Percentiles rank a stretch among this genome's conserved stretches.
Conservation (phyloP, 306 rosid genomes). For the Ziziphus jujuba region DNA sequence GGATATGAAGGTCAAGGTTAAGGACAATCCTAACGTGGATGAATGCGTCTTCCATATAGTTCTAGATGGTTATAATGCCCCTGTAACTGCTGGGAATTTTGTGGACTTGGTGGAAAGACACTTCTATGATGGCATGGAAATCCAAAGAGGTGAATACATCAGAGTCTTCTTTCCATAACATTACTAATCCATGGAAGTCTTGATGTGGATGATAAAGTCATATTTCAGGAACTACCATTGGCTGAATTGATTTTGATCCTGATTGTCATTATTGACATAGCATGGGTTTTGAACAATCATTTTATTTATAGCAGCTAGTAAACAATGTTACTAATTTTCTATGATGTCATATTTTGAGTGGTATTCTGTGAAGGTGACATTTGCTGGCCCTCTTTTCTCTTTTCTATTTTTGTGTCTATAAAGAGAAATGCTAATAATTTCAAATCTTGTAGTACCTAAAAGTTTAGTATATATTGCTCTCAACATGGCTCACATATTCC, state of each 20-base stretch:
- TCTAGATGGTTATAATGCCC: slow-evolving; percentile 93
- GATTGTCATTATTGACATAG: too few species aligned
- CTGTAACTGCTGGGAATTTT: slow-evolving; percentile 92
- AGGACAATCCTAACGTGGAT: slow-evolving; percentile 82
- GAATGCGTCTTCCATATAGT: slow-evolving; percentile 87
- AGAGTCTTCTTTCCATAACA: background rate
- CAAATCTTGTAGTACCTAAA: background rate
- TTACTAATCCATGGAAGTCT: background rate
- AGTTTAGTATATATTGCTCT: slow-evolving; percentile 9
- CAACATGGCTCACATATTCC: slow-evolving; percentile 9
- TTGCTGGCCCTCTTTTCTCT: background rate
- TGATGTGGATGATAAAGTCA: too few species aligned
- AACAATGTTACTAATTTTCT: too few species aligned
- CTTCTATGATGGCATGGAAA: slow-evolving; percentile 97
- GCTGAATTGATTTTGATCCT: too few species aligned
- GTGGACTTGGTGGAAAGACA: slow-evolving; percentile 87
- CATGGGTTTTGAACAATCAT: too few species aligned
- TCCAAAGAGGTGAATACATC: slow-evolving; percentile 80
- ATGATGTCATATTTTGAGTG: too few species aligned
- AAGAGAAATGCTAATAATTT: background rate
- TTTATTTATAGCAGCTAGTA: too few species aligned
- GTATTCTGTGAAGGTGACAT: too few species aligned
- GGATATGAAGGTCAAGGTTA: slow-evolving; percentile 98
- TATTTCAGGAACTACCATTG: too few species aligned
- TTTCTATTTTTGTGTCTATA: background rate